Evolutionary conservation across 192 early-diverging fungal species (phyloP).

Genomic region (Pilaira anomala): DNA sequence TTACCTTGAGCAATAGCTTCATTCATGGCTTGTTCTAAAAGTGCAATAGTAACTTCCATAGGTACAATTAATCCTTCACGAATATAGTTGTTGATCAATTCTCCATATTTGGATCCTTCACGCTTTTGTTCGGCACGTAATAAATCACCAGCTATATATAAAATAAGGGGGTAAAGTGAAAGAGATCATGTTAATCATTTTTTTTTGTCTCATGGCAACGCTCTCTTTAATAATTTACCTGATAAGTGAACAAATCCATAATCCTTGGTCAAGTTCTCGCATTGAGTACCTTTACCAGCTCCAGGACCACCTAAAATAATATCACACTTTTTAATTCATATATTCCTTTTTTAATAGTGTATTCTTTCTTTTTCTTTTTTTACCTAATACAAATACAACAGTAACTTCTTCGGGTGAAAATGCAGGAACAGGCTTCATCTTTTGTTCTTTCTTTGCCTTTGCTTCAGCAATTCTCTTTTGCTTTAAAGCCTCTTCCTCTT

Average conservation of each 20-base stretch:
- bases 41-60: constrained; percentile 88
- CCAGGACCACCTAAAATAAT: constrained; percentile 53
- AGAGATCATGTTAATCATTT: not conserved
- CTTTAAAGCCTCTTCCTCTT: constrained; percentile 8
- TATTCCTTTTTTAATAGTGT: too few species aligned
- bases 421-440: constrained; percentile 14
- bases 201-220: not conserved
- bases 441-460: not conserved
- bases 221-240: constrained; percentile 44
- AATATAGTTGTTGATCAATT: constrained; percentile 89
- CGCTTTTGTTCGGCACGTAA: constrained; percentile 89
- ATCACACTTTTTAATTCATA: too few species aligned
- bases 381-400: constrained; percentile 40
- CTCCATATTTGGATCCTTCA: constrained; percentile 78
- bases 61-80: constrained; percentile 95
- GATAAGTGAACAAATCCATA: constrained; percentile 94
- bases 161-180: too few species aligned
- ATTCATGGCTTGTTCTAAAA: constrained; percentile 89
- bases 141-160: constrained; percentile 79
- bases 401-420: constrained; percentile 31
- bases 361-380: too few species aligned
- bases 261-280: constrained; percentile 80
- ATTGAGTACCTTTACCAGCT: constrained; percentile 96
- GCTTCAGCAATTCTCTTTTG: not conserved
- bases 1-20: constrained; percentile 52